Percentiles rank a stretch among this genome's conserved stretches.
These are phyloP conservation scores for Davidsoniella australis DNA, from an alignment of 2,329 filamentous ascomycete genomes.

Conservation along the genomic window DNA sequence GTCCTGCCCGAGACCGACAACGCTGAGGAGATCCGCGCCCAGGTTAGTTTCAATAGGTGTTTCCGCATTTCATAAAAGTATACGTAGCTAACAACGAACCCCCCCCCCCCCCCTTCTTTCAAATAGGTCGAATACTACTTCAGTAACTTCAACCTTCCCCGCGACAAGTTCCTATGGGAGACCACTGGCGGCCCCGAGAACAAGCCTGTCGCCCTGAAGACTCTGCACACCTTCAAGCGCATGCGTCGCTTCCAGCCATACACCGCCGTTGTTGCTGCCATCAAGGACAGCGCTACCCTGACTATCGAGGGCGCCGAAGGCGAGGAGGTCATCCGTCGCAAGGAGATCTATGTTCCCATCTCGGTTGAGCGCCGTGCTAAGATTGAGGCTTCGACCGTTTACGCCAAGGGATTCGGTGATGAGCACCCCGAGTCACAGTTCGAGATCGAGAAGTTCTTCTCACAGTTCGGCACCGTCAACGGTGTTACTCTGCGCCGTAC, in stretches of 20 bases:
- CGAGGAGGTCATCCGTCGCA: constrained; percentile 58
- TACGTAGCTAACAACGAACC: neutral
- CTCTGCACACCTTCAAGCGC: constrained; percentile 76
- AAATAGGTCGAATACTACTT: constrained; percentile 87
- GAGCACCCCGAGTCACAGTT: constrained; percentile 77
- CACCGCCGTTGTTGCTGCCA: constrained; percentile 63
- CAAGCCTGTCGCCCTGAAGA: constrained; percentile 60
- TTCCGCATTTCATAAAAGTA: neutral
- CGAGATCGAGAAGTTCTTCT: constrained; percentile 85
- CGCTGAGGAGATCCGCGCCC: constrained; percentile 63
- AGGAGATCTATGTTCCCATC: constrained; percentile 44
- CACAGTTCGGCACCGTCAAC: constrained; percentile 60
- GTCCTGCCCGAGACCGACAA: constrained; percentile 55
- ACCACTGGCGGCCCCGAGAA: constrained; percentile 64
- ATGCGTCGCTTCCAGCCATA: constrained; percentile 92
- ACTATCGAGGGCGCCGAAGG: constrained; percentile 58
- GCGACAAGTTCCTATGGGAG: constrained; percentile 74
- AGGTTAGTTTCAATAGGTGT: constrained; percentile 33
- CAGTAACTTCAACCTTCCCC: constrained; percentile 73
- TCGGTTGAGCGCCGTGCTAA: constrained; percentile 42
- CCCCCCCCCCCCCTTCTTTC: neutral
- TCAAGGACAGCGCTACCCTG: constrained; percentile 60
- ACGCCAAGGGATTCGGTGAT: constrained; percentile 85
- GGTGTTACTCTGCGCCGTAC: constrained; percentile 73
- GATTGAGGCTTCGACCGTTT: constrained; percentile 59